Evolutionary conservation across 306 rosid genomes (phyloP).

Genomic region (Glycine tomentella): DNA sequence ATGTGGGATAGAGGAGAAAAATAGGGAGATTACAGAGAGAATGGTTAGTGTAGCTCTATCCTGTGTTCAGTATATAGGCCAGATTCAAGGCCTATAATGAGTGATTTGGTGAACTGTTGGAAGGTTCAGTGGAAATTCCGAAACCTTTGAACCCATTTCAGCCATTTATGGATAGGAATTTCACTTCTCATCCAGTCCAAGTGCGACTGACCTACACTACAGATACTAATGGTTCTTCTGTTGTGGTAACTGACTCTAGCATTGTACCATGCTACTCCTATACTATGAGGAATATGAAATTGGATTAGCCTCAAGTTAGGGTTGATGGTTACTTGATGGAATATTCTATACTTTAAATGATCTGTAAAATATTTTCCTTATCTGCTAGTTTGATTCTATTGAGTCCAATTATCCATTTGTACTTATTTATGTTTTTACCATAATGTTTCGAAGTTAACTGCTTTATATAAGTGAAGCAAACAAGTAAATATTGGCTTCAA

Average conservation of each 20-base stretch:
- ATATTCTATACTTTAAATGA: background rate
- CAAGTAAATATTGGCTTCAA: background rate
- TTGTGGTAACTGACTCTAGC: background rate
- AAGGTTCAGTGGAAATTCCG: slow-evolving; percentile 54
- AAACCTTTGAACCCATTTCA: slow-evolving; percentile 51
- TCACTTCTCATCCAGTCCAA: background rate
- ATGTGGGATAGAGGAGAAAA: slow-evolving; percentile 46
- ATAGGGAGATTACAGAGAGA: slow-evolving; percentile 38
- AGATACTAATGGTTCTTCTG: background rate
- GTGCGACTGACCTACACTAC: background rate
- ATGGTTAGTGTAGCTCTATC: slow-evolving; percentile 49
- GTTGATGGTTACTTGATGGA: background rate
- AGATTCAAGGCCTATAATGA: slow-evolving; percentile 50
- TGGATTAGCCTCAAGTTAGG: slow-evolving; percentile 12
- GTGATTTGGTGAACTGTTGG: slow-evolving; percentile 57
- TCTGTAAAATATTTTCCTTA: background rate
- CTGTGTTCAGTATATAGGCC: slow-evolving; percentile 56
- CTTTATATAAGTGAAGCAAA: background rate
- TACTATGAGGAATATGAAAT: slow-evolving; percentile 9
- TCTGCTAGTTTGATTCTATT: background rate
- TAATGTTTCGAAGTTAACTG: background rate
- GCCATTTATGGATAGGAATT: slow-evolving; percentile 13
- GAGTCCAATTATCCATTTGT: background rate
- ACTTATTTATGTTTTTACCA: background rate
- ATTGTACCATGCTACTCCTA: slow-evolving; percentile 20